Percentiles rank a stretch among this genome's conserved stretches.
Conservation (phyloP, 495 filamentous ascomycete species). For the Hapsidospora chrysogenum region DNA sequence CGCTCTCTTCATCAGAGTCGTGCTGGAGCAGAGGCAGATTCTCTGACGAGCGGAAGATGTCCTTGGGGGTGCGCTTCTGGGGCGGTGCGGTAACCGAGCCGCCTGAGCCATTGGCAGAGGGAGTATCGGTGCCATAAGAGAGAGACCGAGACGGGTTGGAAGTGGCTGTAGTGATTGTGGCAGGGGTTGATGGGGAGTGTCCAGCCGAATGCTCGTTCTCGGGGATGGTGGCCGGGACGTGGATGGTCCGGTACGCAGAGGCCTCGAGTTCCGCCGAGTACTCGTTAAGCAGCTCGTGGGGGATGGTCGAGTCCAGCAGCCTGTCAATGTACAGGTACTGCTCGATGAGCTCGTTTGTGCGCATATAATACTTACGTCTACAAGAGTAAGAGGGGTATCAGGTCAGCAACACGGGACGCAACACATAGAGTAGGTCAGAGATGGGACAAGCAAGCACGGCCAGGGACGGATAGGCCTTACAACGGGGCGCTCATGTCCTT, state of each 20-base stretch:
- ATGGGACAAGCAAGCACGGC: neutral
- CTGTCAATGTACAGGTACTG: slow-evolving; percentile 85
- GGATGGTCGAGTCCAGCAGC: slow-evolving; percentile 76
- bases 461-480: neutral
- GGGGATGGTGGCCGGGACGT: slow-evolving; percentile 39
- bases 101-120: neutral
- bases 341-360: slow-evolving; percentile 66
- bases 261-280: slow-evolving; percentile 41
- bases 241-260: slow-evolving; percentile 22
- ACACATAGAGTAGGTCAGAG: neutral
- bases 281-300: slow-evolving; percentile 73
- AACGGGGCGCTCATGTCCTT: slow-evolving; percentile 25
- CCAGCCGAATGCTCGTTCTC: slow-evolving; percentile 22
- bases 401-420: neutral
- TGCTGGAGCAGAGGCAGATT: slow-evolving; percentile 41
- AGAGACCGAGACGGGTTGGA: slow-evolving; percentile 1
- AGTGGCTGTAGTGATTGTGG: neutral
- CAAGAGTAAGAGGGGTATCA: neutral
- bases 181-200: neutral
- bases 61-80: slow-evolving; percentile 57
- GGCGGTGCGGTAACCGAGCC: slow-evolving; percentile 13
- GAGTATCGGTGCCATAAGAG: neutral
- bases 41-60: slow-evolving; percentile 65
- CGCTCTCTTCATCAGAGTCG: slow-evolving; percentile 10
- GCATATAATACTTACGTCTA: slow-evolving; percentile 66